Base-by-base conservation (phyloP, 1,284 basidiomycete genomes). In the Xerocomus nothofagi region DNA sequence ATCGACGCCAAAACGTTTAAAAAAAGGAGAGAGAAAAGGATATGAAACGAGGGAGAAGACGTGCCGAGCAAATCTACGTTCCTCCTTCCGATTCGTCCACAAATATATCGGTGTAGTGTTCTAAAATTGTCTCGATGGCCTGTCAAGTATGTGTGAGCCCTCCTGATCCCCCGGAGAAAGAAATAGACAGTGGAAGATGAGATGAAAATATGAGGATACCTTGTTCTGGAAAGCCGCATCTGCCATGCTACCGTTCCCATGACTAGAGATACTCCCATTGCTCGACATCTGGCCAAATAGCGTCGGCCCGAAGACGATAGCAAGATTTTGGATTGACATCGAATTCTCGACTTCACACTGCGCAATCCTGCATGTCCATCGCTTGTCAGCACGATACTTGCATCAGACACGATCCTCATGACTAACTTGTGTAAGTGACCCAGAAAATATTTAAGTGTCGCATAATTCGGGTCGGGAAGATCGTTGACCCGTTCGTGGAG, bases 401-500 rank as follows among this genome's bases (percentile, higher is more conserved):
- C 3, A 4, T 40, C 23, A 17, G 6, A 32, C 24, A 37, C 11
- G 26, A 8, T 5, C 31, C 23, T 8, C n/a, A 12, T 31, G 17
- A 50, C 65, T 55, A 57, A 93, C 91, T 81, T 84, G 73, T 98
- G 81, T 53, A 99, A 72, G 73, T 99, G 96, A 10, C 89, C 93
- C 80, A 99, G 82, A 65, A 99, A 88, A 69, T 82, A 98, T 68
- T 98, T 98, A 47, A 99, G 77, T 2, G 96, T 98, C 1, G 97
- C 93, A 65, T 99, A 99, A 71, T 99, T 98, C 12, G 97, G 83
- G 72, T 99, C 96, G 4, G 96, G 97, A 44, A 99, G 77, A 59
- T 98, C 95, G 65, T 99, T 99, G 42, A 99, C 95, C 45, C 91
- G 84, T 67, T 99, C 96, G 63, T 99, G 96, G 51, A 99, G 73